A percentile compares a stretch with the other conserved stretches of the same genome.
Evolutionary conservation across 2,329 filamentous ascomycete genomes (phyloP).

Genomic region (Colletotrichum zoysiae): DNA sequence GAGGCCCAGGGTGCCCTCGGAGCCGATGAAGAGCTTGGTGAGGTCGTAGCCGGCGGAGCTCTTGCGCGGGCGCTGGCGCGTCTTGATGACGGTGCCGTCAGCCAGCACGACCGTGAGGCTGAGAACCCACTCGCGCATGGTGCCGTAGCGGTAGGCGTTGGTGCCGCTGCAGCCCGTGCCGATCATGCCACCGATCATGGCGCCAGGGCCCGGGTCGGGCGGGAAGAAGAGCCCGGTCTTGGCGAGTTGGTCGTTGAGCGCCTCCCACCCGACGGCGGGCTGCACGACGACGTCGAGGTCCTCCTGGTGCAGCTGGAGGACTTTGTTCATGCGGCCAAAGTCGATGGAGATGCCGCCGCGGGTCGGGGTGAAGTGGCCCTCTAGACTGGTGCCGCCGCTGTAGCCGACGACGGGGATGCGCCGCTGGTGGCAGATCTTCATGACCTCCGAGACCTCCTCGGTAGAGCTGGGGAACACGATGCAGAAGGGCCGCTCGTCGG

Average conservation of each 20-base stretch:
- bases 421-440: constrained; percentile 87
- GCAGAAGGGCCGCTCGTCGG: constrained; percentile 70
- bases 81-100: constrained; percentile 91
- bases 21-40: constrained; percentile 89
- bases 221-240: constrained; percentile 88
- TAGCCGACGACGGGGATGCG: constrained; percentile 89
- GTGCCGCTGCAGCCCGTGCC: constrained; percentile 82
- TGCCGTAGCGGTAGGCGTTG: constrained; percentile 92
- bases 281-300: constrained; percentile 83
- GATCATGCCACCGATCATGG: constrained; percentile 92
- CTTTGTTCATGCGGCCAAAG: constrained; percentile 86
- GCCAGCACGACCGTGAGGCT: constrained; percentile 89
- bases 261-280: constrained; percentile 88
- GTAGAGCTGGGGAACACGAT: constrained; percentile 83
- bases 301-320: constrained; percentile 81
- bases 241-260: constrained; percentile 81
- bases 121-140: constrained; percentile 95
- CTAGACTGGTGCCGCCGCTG: constrained; percentile 88
- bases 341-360: constrained; percentile 87
- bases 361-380: constrained; percentile 89
- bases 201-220: constrained; percentile 89
- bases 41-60: constrained; percentile 93
- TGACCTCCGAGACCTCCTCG: constrained; percentile 85
- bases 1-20: constrained; percentile 90
- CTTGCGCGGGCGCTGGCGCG: constrained; percentile 87